Evolutionary conservation across 805 yeast species (phyloP), one percentile per base, ranked within the genome.

Genomic region (Saturnispora zaruensis): DNA sequence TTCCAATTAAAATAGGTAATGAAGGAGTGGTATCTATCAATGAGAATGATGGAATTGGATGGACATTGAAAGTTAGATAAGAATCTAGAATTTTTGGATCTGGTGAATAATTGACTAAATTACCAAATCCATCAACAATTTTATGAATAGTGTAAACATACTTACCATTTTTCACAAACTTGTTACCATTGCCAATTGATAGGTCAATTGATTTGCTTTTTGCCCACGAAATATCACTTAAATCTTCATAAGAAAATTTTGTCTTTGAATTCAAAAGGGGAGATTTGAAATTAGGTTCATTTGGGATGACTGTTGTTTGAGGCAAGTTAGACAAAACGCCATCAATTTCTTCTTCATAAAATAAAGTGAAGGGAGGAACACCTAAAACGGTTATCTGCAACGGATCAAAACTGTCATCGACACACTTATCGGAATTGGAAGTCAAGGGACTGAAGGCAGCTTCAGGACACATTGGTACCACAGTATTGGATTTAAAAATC

Each of bases 391-490:
- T 69, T 30, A 91, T 72, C 21, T 71, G 61, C 45, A 73, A 54
- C 13, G 63, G 55, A 18, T 63, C 64, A n/a, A 42, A 20, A 21
- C 74, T 66, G 55, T 80, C 86, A 3, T 83, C 87, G 33, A 81
- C 67, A 69, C 98, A 93, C 55, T 76, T 73, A 57, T 81, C 78
- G 6, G 60, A 49, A 0, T 63, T 59, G 6, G 50, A 20, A 8
- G 41, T 26, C 16, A 44, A 28, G 8, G 34, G 23, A 6, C 7
- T 44, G 48, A 88, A 75, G 20, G 71, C 65, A 0, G 87, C 96
- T 3, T 68, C 69, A 1, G 99, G 99, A 64, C 99, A 91, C 41
- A 72, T 63, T 3, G 95, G 81, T 7, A 93, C 72, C 18, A 84
- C 60, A 33, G 88, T 71, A 46, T 80, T 82, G 1, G 84, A 77